Conservation (phyloP, 306 rosid genomes). For the Cajanus cajan region DNA sequence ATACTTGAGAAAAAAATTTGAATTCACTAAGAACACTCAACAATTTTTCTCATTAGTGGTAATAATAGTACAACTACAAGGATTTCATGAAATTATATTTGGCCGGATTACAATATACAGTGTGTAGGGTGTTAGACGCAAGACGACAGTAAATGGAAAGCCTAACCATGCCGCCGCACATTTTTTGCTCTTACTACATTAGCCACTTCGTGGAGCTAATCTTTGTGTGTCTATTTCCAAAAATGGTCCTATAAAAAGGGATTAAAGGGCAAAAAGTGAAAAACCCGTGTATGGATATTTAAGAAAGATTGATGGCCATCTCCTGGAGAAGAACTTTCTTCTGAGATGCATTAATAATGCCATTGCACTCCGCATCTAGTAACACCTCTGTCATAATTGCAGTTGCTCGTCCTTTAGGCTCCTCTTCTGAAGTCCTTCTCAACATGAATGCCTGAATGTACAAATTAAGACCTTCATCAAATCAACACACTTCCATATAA, state of each 20-base stretch:
- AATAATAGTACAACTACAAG: not conserved
- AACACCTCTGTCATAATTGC: conserved; percentile 74
- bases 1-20: not conserved
- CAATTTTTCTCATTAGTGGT: not conserved
- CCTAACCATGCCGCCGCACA: conserved; percentile 19
- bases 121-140: conserved; percentile 20
- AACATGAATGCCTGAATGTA: conserved; percentile 56
- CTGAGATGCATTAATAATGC: conserved; percentile 68
- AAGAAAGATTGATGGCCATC: conserved; percentile 65
- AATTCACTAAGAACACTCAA: not conserved
- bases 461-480: too few relatives aligned
- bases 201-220: conserved; percentile 30
- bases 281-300: conserved; percentile 41
- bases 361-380: conserved; percentile 70
- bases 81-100: not conserved
- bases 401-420: conserved; percentile 71
- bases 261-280: conserved; percentile 26
- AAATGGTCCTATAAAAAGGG: conserved; percentile 21
- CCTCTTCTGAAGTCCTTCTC: conserved; percentile 71
- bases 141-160: not conserved
- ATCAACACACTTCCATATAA: not conserved
- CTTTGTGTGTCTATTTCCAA: conserved; percentile 13
- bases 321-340: conserved; percentile 61
- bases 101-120: conserved; percentile 31
- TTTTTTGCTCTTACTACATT: conserved; percentile 18